These are phyloP conservation scores for Chamaecrista fasciculata DNA, from an alignment of 306 rosid genomes.

Conservation along the genomic window DNA sequence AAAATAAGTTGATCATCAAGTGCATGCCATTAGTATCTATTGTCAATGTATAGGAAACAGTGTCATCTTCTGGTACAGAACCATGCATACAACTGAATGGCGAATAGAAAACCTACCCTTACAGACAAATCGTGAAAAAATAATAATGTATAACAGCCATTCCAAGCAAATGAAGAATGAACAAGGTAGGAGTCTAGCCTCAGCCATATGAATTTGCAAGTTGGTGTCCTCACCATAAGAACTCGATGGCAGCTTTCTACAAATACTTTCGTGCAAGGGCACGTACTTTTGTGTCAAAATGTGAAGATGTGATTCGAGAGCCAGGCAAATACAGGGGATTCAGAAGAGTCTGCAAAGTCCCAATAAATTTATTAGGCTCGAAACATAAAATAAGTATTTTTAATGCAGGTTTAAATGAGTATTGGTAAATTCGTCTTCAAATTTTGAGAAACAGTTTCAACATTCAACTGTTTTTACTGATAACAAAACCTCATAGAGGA, in stretches of 20 bases:
- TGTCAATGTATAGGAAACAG: slow-evolving; percentile 11
- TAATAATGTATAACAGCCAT: not conserved
- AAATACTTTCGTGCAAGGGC: slow-evolving; percentile 89
- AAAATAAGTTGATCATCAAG: not conserved
- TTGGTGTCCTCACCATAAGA: slow-evolving; percentile 12
- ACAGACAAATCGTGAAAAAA: slow-evolving; percentile 4
- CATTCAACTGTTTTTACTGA: slow-evolving; percentile 6
- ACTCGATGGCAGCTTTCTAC: slow-evolving; percentile 34
- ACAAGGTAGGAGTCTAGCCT: slow-evolving; percentile 1
- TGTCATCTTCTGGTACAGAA: slow-evolving; percentile 14
- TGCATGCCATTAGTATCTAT: slow-evolving; percentile 16
- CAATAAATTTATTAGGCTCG: not conserved
- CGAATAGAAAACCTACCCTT: slow-evolving; percentile 19
- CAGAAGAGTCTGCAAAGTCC: slow-evolving; percentile 71
- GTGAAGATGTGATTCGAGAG: slow-evolving; percentile 88
- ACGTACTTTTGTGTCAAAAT: slow-evolving; percentile 92
- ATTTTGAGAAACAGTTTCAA: not conserved
- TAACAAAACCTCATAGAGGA: not conserved
- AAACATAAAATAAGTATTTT: slow-evolving; percentile 12
- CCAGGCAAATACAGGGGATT: slow-evolving; percentile 93
- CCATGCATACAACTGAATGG: slow-evolving; percentile 15
- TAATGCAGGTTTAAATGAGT: not conserved
- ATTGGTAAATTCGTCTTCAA: slow-evolving; percentile 22
- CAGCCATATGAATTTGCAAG: slow-evolving; percentile 18
- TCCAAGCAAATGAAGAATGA: slow-evolving; percentile 10